Percentiles rank a stretch among this genome's conserved stretches.
Conservation (phyloP, 768 basidiomycete species). For the Suillus clintonianus region DNA sequence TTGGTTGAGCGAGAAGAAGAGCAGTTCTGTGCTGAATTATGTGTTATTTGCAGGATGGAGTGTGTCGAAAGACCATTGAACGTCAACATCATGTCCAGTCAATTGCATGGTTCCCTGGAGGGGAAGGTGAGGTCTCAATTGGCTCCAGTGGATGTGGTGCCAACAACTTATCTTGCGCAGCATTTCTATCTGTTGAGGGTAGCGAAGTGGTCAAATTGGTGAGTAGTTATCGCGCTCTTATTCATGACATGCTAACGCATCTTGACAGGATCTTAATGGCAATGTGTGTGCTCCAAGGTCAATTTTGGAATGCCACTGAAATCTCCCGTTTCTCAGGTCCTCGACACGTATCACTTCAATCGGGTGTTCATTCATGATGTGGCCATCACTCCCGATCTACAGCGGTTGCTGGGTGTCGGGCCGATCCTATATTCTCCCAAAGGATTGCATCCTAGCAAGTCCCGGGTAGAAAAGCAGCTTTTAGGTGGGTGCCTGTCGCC, state of each 20-base stretch:
- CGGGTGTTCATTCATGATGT: slow-evolving; percentile 70
- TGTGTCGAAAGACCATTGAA: slow-evolving; percentile 66
- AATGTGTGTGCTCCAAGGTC: slow-evolving; percentile 38
- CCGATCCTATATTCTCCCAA: slow-evolving; percentile 63
- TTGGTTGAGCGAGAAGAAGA: slow-evolving; percentile 17
- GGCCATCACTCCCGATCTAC: slow-evolving; percentile 66
- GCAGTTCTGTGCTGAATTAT: background rate
- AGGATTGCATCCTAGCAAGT: slow-evolving; percentile 69
- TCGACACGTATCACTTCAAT: slow-evolving; percentile 60
- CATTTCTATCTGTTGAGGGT: slow-evolving; percentile 72
- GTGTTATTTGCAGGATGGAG: slow-evolving; percentile 52
- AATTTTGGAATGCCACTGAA: background rate
- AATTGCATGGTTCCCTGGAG: slow-evolving; percentile 67
- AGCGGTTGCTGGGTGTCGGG: slow-evolving; percentile 66
- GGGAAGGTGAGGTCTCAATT: slow-evolving; percentile 45
- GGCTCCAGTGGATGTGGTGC: background rate
- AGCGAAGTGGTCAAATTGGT: slow-evolving; percentile 63
- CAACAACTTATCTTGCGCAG: slow-evolving; percentile 30
- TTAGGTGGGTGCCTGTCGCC: slow-evolving; percentile 47
- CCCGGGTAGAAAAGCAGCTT: slow-evolving; percentile 70
- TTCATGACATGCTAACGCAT: slow-evolving; percentile 8
- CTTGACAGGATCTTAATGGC: slow-evolving; percentile 55
- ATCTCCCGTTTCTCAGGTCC: slow-evolving; percentile 36
- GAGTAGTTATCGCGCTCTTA: slow-evolving; percentile 16
- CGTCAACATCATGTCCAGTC: slow-evolving; percentile 57